Base-by-base conservation (phyloP, 2,329 filamentous ascomycete genomes). In the Pyrenophora graminea region DNA sequence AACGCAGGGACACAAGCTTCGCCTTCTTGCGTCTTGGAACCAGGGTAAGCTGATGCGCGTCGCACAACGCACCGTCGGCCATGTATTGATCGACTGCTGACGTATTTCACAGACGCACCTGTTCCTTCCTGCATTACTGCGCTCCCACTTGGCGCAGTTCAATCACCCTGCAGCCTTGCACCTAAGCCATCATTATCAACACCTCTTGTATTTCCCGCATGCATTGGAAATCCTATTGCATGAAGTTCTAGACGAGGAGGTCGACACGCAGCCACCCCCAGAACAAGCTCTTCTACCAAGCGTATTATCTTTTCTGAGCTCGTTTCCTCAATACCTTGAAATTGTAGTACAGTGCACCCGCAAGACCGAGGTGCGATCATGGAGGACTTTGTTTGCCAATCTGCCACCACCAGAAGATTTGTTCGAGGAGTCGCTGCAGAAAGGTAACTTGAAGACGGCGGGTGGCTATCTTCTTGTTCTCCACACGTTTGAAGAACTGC, bases 321-420 rank as follows among this genome's bases (percentile, higher is more conserved):
- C 76, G 1, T 81, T 81, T 62, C 87, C 86, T 48, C 85, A 91
- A 51, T 99, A 97, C 67, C 85, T 97, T 13, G 93, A 97, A 65
- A 94, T 97, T 51, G 87, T 99, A 19, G 88, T 99, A 17, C 94
- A 96, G 74, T 99, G 94, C 75, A 97, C 94, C 1, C 88, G 94
- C 47, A 99, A 99, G 75, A 99, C 94, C 0, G 94, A 99, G 69
- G 86, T 96, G 6, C 86, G 93, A 33, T 96, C 91, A 48, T 99
- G 94, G 94, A 86, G 89, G 53, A 97, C 94, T 0, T 80, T 99
- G 1, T 99, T 99, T 72, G 85, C 87, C 4, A 91, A 97, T 65
- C 80, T 99, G 1, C 94, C 94, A 1, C 90, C 93, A 1, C 90
- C 93, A 3, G 88, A 91, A 64, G 89, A 94, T 61, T 82, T 99